Evolutionary conservation across 208 protist genomes (phyloP).

Genomic region (Polymyxa betae): DNA sequence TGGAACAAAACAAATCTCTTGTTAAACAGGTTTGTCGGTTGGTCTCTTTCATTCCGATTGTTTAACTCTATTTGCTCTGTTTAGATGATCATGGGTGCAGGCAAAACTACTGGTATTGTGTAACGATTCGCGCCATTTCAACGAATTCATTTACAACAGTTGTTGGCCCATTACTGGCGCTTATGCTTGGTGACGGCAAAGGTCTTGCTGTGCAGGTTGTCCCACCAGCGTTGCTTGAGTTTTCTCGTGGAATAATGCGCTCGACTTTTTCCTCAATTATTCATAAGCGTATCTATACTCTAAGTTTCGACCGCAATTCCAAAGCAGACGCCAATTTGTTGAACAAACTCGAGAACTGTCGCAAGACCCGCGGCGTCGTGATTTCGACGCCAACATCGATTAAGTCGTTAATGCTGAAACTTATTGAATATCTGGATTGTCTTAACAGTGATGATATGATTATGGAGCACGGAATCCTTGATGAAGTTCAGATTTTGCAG

Average conservation of each 20-base stretch:
- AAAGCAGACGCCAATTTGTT: constrained; percentile 71
- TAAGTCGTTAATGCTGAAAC: constrained; percentile 89
- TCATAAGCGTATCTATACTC: constrained; percentile 81
- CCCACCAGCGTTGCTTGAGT: constrained; percentile 86
- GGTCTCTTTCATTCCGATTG: no score
- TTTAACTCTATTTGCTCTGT: no score
- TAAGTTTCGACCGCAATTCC: constrained; percentile 69
- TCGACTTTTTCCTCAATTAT: constrained; percentile 85
- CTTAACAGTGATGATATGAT: constrained; percentile 35
- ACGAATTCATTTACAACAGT: constrained; percentile 72
- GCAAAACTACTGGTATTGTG: constrained; percentile 79
- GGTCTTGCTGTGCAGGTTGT: constrained; percentile 79
- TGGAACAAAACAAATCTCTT: constrained; percentile 58
- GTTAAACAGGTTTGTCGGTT: no score
- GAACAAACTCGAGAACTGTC: constrained; percentile 78
- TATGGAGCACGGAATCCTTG: background rate
- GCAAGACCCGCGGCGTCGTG: constrained; percentile 78
- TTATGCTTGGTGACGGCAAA: constrained; percentile 87
- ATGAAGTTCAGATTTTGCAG: constrained; percentile 43
- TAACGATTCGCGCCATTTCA: background rate
- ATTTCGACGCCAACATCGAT: constrained; percentile 83
- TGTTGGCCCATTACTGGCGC: constrained; percentile 84
- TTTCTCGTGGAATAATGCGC: constrained; percentile 83
- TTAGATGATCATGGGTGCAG: constrained; percentile 93
- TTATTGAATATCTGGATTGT: constrained; percentile 79